Evolutionary conservation across 371 early-diverging fungal species (phyloP), one percentile per base, ranked within the genome.

Genomic region (Mortierella sp.): DNA sequence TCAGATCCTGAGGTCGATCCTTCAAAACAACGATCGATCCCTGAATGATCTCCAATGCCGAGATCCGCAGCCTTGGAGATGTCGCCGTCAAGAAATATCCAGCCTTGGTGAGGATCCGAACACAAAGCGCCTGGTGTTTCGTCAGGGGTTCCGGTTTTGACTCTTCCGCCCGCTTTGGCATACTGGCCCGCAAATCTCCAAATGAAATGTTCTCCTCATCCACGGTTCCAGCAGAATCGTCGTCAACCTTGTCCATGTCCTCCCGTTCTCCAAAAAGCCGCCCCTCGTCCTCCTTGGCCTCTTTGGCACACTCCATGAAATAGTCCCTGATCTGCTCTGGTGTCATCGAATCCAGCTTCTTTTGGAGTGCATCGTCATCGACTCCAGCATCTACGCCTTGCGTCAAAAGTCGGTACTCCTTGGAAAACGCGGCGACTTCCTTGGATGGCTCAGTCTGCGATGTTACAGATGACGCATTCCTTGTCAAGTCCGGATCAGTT

Each of bases 61-160:
- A 31, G 7, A 83, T 73, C 6, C 79, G 76, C 64, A 83, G 67
- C 1, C 79, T 70, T 4, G 84, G 79, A 0, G 84, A 79, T 14
- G 72, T 45, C 0, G 84, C 72, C 11, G 84, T 75, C 58, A 83
- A 61, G 58, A 83, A 83, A 48, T 83, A 83, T 0, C 84, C 84
- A 1, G 84, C 79, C 55, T 83, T 83, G 39, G 73, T 47, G 47
- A 83, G 48, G n/a, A 83, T 83, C 43, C 79, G 75, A 13, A 83
- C 64, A 43, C 76, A 76, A 7, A 83, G 76, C 16, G 79, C 76
- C 44, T 83, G 70, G n/a, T 83, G 84, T 52, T 76, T 83, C 8
- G 84, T 73, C 19, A 52, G 48, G 2, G 79, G 79, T 5, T 50
- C 66, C 0, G 70, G 71, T 8, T 77, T 65, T 4, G 75, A 34